Conservation (phyloP, 495 filamentous ascomycete genomes). For the Annulohypoxylon maeteangense region DNA sequence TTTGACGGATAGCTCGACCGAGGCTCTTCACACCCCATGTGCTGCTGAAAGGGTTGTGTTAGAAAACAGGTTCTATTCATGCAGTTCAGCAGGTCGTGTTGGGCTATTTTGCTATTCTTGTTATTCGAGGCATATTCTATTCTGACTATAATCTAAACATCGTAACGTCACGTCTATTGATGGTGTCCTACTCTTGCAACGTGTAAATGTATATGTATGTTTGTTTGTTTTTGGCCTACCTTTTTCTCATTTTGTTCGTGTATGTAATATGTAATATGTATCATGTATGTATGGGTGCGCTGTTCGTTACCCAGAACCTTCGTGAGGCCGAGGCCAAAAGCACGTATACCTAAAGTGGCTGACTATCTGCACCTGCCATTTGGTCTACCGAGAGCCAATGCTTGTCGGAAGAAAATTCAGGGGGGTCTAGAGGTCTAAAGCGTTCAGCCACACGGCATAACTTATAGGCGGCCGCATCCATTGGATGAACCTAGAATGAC, state of each 20-base stretch:
- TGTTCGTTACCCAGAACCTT: slow-evolving; percentile 17
- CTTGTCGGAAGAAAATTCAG: not conserved
- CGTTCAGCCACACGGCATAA: slow-evolving; percentile 41
- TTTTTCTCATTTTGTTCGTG: not conserved
- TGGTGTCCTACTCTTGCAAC: slow-evolving; percentile 16
- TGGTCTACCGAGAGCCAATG: slow-evolving; percentile 37
- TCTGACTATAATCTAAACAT: not conserved
- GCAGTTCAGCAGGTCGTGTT: slow-evolving; percentile 9
- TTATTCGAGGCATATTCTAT: slow-evolving; percentile 7
- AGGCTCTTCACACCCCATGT: slow-evolving; percentile 10
- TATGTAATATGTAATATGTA: not conserved
- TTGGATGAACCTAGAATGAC: slow-evolving; percentile 24
- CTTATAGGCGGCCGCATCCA: slow-evolving; percentile 14
- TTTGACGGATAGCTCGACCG: slow-evolving; percentile 10
- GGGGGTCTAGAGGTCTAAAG: slow-evolving; percentile 31
- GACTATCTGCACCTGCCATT: slow-evolving; percentile 35
- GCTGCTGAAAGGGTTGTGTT: slow-evolving; percentile 22
- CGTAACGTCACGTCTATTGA: slow-evolving; percentile 37
- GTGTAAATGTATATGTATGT: slow-evolving; percentile 29
- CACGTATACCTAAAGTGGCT: slow-evolving; percentile 28
- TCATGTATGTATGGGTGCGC: slow-evolving; percentile 35
- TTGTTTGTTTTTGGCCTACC: slow-evolving; percentile 25
- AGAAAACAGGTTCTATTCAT: slow-evolving; percentile 2
- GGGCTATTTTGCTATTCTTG: slow-evolving; percentile 9
- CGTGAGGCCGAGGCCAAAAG: slow-evolving; percentile 25